Percentiles rank a stretch among this genome's conserved stretches.
phyloP scores from a whole-genome alignment of 345 rosid genomes.

The Populus nigra region DNA sequence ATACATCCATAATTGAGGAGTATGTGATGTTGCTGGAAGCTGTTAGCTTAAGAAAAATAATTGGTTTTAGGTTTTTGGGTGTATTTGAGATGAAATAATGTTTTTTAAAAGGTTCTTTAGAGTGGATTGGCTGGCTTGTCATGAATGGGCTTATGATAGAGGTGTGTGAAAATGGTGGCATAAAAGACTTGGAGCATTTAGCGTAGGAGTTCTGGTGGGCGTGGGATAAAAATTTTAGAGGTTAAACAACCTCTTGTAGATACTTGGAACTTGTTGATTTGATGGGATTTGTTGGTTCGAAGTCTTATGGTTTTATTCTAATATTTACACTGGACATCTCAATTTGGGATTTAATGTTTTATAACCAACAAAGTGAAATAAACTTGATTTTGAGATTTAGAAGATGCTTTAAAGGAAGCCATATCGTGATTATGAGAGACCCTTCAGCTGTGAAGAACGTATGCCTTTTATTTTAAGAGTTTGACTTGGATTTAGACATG shows the following conservation, averaged over 20 bases:
- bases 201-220: background rate
- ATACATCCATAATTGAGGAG: background rate
- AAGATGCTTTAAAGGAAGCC: background rate
- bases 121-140: background rate
- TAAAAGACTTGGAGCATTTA: background rate
- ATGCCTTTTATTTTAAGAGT: background rate
- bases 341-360: background rate
- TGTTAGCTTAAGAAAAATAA: background rate
- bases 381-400: background rate
- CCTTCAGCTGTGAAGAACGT: background rate
- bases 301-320: background rate
- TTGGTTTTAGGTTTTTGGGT: background rate
- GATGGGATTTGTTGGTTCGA: background rate
- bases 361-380: background rate
- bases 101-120: background rate
- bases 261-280: background rate
- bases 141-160: background rate
- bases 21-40: background rate
- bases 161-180: background rate
- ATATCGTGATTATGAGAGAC: background rate
- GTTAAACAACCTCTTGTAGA: background rate
- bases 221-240: background rate
- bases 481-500: background rate
- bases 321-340: background rate
- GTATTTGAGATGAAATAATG: background rate